Base-by-base conservation (phyloP, 108 stramenopile genomes). In the Schizochytrium sp. region DNA sequence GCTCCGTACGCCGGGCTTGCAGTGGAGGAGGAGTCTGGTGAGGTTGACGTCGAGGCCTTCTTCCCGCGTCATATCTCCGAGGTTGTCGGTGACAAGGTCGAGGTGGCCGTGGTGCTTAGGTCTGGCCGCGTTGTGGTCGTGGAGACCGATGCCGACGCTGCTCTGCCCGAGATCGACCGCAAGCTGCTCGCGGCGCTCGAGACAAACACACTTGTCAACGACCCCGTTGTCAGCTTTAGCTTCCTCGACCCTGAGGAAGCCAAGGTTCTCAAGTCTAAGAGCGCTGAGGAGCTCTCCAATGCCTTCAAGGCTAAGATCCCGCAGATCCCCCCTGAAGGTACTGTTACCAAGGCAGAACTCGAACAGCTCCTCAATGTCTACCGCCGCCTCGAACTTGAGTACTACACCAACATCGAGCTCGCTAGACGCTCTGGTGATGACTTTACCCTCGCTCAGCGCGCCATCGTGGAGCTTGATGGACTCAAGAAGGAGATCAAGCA, bases 11-110 rank as follows among this genome's bases (percentile, higher is more conserved):
- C 53, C 45, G 76, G 76, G 15, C 76, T 83, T 53, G 50, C 76
- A 8, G 76, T 83, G 17, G 76, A 83, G 2, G 76, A 83, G 76
- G 76, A 83, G 76, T 55, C 76, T 7, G 76, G 76, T 8, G 76
- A 83, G 3, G 50, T 83, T 2, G 76, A 83, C 76, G 76, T 55
- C 50, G 76, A 83, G 15, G 76, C 47, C 47, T 49, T 55, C 28
- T 83, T 83, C 76, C 76, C 76, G 45, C 76, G 50, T 10, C 38
- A 49, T 2, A 83, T 83, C 28, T 55, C 47, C 0, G 76, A 83
- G 47, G 28, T 83, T 28, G 76, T 83, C 45, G 76, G 76, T n/a
- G 76, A 83, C 5, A 83, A 49, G 76, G 76, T 83, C 76, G 50
- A 49, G 15, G 76, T 83, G 19, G 76, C 76, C 15, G 49, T 47